Conservation (phyloP, 2,329 filamentous ascomycete genomes). For the Catunica adiposa region DNA sequence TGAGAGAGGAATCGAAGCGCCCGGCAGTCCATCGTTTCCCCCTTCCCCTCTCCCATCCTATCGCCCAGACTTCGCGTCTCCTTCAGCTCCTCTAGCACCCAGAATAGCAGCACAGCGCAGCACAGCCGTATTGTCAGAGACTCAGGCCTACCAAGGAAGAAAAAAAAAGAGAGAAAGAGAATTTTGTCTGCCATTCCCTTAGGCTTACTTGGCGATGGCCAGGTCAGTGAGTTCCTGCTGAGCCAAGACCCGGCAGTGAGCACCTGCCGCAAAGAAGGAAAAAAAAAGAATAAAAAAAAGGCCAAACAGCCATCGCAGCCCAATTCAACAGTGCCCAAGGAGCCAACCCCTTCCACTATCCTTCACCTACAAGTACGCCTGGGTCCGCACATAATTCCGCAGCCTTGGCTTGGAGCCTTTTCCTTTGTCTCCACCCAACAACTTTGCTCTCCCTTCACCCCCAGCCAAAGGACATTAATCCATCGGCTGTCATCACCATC, state of each 20-base stretch:
- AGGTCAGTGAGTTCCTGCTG: background rate
- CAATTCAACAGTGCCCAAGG: background rate
- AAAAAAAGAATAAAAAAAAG: no score
- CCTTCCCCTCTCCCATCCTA: background rate
- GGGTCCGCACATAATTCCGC: background rate
- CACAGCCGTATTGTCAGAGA: no score
- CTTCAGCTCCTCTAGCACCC: background rate
- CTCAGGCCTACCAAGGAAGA: background rate
- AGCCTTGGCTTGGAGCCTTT: constrained; percentile 7
- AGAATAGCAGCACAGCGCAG: background rate
- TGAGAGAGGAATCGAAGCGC: constrained; percentile 1
- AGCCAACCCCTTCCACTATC: background rate
- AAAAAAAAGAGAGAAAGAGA: no score
- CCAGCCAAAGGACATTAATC: background rate
- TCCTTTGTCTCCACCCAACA: constrained; percentile 4
- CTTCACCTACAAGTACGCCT: background rate
- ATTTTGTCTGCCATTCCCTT: no score
- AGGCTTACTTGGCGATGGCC: no score
- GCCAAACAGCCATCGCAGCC: background rate
- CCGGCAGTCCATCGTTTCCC: background rate
- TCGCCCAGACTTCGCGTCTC: background rate
- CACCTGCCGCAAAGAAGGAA: background rate
- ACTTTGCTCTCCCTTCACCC: no score
- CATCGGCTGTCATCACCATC: background rate
- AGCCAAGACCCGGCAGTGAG: background rate